These are phyloP conservation scores for Nannochloris sp. DNA, from an alignment of 139 green algal genomes.

Conservation along the genomic window DNA sequence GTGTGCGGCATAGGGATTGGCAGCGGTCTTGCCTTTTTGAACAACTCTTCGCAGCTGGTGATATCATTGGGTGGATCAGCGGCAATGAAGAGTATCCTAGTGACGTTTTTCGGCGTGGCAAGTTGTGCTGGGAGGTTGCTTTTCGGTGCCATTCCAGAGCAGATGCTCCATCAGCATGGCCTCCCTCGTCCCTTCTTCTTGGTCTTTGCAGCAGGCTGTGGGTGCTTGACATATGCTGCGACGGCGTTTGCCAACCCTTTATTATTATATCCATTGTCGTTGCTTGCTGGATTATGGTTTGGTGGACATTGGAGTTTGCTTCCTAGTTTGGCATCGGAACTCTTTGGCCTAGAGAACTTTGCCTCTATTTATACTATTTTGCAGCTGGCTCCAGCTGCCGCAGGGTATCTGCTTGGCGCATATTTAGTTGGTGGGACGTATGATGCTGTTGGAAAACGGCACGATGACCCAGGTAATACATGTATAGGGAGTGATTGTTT, in stretches of 20 bases:
- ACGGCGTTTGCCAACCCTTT: conserved; percentile 15
- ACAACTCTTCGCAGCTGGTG: conserved; percentile 69
- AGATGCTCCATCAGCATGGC: conserved; percentile 1
- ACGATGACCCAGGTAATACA: conserved; percentile 17
- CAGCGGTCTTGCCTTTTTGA: conserved; percentile 57
- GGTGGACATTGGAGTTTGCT: conserved; percentile 72
- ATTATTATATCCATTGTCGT: conserved; percentile 32
- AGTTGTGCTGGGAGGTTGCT: conserved; percentile 37
- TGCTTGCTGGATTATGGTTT: conserved; percentile 61
- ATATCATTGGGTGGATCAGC: conserved; percentile 28
- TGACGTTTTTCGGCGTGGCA: conserved; percentile 67
- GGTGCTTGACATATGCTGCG: background rate
- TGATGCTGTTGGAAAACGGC: conserved; percentile 9
- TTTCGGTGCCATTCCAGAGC: conserved; percentile 7
- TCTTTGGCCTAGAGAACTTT: conserved; percentile 40
- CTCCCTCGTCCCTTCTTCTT: conserved; percentile 10
- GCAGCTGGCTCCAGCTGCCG: conserved; percentile 31
- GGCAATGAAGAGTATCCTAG: conserved; percentile 46
- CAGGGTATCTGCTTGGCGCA: conserved; percentile 34
- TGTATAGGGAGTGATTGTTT: conserved; percentile 36
- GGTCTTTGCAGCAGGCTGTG: background rate
- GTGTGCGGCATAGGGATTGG: conserved; percentile 43
- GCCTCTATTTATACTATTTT: conserved; percentile 39
- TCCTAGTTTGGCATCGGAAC: conserved; percentile 45
- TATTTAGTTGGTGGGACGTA: conserved; percentile 38